Percentiles rank a stretch among this genome's conserved stretches.
phyloP scores from a whole-genome alignment of 225 moss, liverwort and hornwort species.

The Sphagnum tenellum region DNA sequence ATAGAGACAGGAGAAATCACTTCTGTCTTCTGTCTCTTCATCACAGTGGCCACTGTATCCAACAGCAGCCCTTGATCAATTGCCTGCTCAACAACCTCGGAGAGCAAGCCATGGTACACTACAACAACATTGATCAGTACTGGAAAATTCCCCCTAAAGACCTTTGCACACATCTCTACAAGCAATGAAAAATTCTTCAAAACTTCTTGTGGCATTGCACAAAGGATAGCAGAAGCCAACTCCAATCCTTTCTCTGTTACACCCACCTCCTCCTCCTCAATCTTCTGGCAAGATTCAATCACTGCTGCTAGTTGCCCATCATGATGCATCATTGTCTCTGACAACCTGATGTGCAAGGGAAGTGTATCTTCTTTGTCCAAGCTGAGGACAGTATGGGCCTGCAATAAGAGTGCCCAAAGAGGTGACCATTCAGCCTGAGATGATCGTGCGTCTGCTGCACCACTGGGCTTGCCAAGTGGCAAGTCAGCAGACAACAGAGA shows the following conservation, averaged over 20 bases:
- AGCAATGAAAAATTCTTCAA: conserved; percentile 45
- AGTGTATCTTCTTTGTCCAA: conserved; percentile 1
- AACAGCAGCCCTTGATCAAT: conserved; percentile 15
- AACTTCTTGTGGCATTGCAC: conserved; percentile 34
- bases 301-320: conserved; percentile 37
- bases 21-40: conserved; percentile 3
- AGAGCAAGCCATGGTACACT: conserved; percentile 39
- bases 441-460: conserved; percentile 7
- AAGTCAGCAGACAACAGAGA: conserved; percentile 37
- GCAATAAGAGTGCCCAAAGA: conserved; percentile 31
- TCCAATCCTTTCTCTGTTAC: conserved; percentile 13
- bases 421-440: conserved; percentile 45
- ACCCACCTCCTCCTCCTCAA: conserved; percentile 13
- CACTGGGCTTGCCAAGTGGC: conserved; percentile 9
- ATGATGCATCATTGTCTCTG: background rate
- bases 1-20: background rate
- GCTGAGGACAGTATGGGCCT: conserved; percentile 16
- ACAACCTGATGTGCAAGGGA: too few relatives aligned
- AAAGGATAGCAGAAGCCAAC: conserved; percentile 38
- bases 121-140: conserved; percentile 46
- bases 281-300: conserved; percentile 35
- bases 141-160: conserved; percentile 36
- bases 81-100: conserved; percentile 23
- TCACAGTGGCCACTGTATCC: conserved; percentile 7
- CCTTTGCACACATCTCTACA: conserved; percentile 32